These are phyloP conservation scores for Prunus armeniaca DNA, from an alignment of 306 rosid species.

Conservation along the genomic window DNA sequence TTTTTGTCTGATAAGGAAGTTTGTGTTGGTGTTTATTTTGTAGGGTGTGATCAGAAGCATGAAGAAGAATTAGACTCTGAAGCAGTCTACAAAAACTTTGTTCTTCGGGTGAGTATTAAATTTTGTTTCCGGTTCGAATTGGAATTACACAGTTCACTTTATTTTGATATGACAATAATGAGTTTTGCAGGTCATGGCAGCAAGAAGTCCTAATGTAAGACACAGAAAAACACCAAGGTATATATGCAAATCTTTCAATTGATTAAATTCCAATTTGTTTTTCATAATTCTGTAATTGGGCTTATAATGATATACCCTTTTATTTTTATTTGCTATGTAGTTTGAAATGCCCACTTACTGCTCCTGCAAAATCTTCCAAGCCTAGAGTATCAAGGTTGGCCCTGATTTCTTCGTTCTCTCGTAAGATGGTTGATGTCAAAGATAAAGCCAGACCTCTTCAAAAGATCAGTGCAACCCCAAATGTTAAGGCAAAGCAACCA, in stretches of 20 bases:
- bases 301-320: neutral
- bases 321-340: slow-evolving; percentile 35
- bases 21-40: neutral
- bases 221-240: slow-evolving; percentile 56
- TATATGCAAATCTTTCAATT: neutral
- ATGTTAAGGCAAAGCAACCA: slow-evolving; percentile 53
- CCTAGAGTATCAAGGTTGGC: slow-evolving; percentile 73
- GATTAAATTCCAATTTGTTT: neutral
- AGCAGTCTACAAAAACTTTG: slow-evolving; percentile 64
- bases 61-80: slow-evolving; percentile 79
- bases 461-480: slow-evolving; percentile 60
- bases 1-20: neutral
- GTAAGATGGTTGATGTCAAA: slow-evolving; percentile 34
- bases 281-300: neutral
- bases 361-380: slow-evolving; percentile 69
- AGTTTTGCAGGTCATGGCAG: slow-evolving; percentile 79
- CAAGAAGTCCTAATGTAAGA: slow-evolving; percentile 86
- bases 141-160: neutral
- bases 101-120: slow-evolving; percentile 67
- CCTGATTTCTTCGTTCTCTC: slow-evolving; percentile 60
- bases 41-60: slow-evolving; percentile 91
- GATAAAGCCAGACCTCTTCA: slow-evolving; percentile 37
- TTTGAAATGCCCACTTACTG: slow-evolving; percentile 77
- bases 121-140: slow-evolving; percentile 15
- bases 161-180: slow-evolving; percentile 13